Base-by-base conservation (phyloP, 225 moss, liverwort and hornwort genomes). In the Climacium dendroides region DNA sequence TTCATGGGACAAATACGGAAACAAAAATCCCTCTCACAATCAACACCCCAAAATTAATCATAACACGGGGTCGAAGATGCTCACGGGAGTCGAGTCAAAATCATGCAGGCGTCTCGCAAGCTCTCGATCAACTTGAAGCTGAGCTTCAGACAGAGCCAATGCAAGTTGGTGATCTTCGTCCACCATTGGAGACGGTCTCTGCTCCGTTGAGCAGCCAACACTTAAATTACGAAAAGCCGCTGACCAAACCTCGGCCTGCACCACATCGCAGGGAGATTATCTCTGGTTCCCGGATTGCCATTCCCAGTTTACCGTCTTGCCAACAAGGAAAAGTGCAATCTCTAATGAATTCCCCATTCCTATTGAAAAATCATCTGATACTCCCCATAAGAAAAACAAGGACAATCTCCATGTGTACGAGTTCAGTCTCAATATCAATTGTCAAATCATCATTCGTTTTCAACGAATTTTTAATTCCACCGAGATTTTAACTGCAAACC, bases 1-100 rank as follows among this genome's bases (percentile, higher is more conserved):
- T 60, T 34, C 25, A 79, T 47, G 7, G 20, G 19, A 5, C 47
- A 78, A 59, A 16, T 12, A 2, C 10, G 17, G 15, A 26, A 52
- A 66, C 19, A 37, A 10, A 37, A 43, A 90, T 30, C 16, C 43
- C 62, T n/a, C 63, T 57, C 37, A 48, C 65, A 84, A 74, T 43
- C 45, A 24, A 67, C n/a, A 43, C 30, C 48, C 79, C 58, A 11
- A 37, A 74, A 29, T 43, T 53, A 53, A 72, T 24, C 29, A 64
- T 26, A 29, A 55, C 15, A 7, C 32, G 10, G 20, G 50, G 10
- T 61, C 3, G 25, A 54, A 54, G 32, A 45, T 84, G 54, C 82
- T 92, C 85, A 95, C 95, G 20, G 90, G 85, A 84, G 93, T 94
- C 24, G 96, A 94, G 55, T 96, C 96, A 80, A 96, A 83, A 83